These are phyloP conservation scores for Hura crepitans DNA, from an alignment of 441 rosid species.

Conservation along the genomic window DNA sequence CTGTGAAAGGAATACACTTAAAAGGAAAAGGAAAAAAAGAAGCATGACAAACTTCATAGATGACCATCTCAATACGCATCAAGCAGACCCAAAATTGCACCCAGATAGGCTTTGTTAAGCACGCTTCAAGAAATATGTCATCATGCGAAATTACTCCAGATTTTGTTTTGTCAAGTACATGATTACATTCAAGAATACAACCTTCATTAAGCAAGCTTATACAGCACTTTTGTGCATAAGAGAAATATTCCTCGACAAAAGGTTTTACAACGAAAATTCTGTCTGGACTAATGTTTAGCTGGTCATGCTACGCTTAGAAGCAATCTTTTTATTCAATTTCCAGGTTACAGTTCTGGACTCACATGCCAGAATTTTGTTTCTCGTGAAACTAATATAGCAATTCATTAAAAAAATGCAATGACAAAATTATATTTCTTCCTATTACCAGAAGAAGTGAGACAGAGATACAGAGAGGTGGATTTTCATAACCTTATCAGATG, in stretches of 20 bases:
- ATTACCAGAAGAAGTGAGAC: background rate
- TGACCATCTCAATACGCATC: no score
- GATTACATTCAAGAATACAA: background rate
- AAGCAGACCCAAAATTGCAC: no score
- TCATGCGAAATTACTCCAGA: background rate
- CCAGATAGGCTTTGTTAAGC: background rate
- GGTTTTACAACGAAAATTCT: background rate
- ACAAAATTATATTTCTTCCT: background rate
- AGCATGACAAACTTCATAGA: no score
- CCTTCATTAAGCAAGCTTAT: background rate
- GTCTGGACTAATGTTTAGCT: background rate
- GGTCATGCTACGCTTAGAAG: no score
- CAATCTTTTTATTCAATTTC: constrained; percentile 6
- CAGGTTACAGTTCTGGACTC: background rate
- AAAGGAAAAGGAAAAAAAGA: no score
- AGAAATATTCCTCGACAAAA: background rate
- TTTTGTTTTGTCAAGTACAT: background rate
- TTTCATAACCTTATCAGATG: constrained; percentile 45
- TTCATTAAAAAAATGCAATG: background rate
- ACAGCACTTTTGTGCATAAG: background rate
- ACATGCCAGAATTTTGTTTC: background rate
- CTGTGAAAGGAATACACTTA: no score
- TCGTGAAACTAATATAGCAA: background rate
- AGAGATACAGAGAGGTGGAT: constrained; percentile 7
- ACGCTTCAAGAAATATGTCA: background rate